Percentiles rank a stretch among this genome's conserved stretches.
phyloP scores from a whole-genome alignment of 768 basidiomycete species.

The Coprinellus aureogranulatus region DNA sequence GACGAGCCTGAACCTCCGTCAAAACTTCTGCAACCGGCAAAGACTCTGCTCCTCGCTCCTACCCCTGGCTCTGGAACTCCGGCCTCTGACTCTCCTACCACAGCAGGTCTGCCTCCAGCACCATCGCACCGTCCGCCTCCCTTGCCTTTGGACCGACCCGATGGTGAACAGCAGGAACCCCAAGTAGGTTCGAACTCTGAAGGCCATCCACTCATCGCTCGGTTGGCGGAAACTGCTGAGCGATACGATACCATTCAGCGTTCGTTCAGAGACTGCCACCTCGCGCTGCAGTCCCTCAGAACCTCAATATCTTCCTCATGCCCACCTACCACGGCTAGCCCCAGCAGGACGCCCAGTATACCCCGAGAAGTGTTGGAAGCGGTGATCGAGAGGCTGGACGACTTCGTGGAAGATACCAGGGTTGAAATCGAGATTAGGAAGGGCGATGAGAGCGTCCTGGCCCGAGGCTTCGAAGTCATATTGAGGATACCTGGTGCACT shows the following conservation, averaged over 20 bases:
- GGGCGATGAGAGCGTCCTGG: constrained; percentile 66
- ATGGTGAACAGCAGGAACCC: no score
- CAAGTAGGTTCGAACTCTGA: no score
- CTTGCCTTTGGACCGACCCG: no score
- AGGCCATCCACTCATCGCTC: constrained; percentile 40
- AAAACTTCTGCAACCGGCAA: no score
- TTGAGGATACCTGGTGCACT: constrained; percentile 56
- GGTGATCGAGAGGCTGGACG: constrained; percentile 62
- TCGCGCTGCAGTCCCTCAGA: constrained; percentile 60
- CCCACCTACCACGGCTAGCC: constrained; percentile 14
- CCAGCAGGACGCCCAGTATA: constrained; percentile 12
- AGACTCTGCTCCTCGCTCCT: no score
- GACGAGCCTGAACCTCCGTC: no score
- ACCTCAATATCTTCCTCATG: constrained; percentile 22
- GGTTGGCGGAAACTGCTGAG: constrained; percentile 41
- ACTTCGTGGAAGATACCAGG: constrained; percentile 75
- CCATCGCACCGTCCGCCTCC: no score
- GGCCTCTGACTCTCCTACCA: no score
- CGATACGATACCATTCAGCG: constrained; percentile 64
- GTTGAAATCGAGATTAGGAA: constrained; percentile 81
- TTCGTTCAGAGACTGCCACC: constrained; percentile 67
- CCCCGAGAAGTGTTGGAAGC: constrained; percentile 40
- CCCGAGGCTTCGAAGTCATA: constrained; percentile 67
- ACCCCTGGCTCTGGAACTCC: no score
- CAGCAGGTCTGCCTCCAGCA: no score